Base-by-base conservation (phyloP, 371 early-diverging fungal genomes). In the Mortierella sp. region DNA sequence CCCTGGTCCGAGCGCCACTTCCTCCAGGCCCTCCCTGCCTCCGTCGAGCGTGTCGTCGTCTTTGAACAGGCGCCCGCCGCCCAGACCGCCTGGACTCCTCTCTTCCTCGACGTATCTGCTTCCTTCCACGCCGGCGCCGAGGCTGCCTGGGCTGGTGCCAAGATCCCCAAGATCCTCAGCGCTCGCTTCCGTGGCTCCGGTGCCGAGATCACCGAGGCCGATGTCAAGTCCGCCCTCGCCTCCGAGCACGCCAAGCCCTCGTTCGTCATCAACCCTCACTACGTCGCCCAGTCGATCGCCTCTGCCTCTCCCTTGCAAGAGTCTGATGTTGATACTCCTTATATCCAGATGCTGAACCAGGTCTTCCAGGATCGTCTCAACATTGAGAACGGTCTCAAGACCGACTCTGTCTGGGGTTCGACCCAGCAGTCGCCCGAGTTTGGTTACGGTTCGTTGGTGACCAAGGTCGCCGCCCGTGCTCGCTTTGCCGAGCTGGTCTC, bases 371-470 rank as follows among this genome's bases (percentile, higher is more conserved):
- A 90, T 52, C 94, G 96, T 64, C 90, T 96, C 73, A 86, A 92
- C 64, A 91, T 97, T 44, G 93, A 95, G 77, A 97, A 97, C 85
- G 91, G 90, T 1, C 72, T 88, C 76, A 79, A 87, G 71, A 79
- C 82, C 63, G 40, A 77, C 64, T 85, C 92, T 58, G 88, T 91
- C 77, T 86, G 88, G 87, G 91, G 90, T 67, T 88, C 90, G 64
- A 76, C 90, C 73, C 80, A 89, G n/a, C 87, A 92, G 50, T 91
- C 90, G 53, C 96, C 95, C 61, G 96, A 96, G 87, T 96, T 92
- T 85, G 97, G 97, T 41, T 95, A 94, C 72, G 96, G 96, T 71
- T 88, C 90, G 66, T 85, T 95, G 52, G 75, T 95, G 22, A 89
- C 89, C 66, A 89, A 90, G 77, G 88, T 93, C 73, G 94, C 93